Base-by-base conservation (phyloP, 768 basidiomycete genomes). In the Xerocomus potaroensis region DNA sequence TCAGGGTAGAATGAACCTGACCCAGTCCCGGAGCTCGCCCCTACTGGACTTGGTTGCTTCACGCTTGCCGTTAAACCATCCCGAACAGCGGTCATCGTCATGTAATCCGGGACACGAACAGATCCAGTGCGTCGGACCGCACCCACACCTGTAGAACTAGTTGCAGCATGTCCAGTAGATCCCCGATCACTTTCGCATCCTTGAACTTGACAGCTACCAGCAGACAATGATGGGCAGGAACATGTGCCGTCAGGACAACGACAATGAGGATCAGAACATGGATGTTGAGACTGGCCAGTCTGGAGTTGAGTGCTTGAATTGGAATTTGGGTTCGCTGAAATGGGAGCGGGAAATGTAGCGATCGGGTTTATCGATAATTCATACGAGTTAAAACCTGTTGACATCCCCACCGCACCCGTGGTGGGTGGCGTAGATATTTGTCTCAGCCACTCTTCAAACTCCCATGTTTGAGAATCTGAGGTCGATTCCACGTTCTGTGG, bases 381-480 rank as follows among this genome's bases (percentile, higher is more conserved):
- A 57, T 49, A 69, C n/a, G 60, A 55, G 56, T 58, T 42, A 71
- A 70, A 54, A 32, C 45, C 26, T 23, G 61, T 5, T 1, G 58
- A 33, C 36, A 56, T 53, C 43, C 62, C 61, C 43, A 57, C 54
- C 27, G 48, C 22, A 38, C 35, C 35, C 1, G 49, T 11, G 23
- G 52, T 22, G 31, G 64, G 57, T 5, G 57, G 47, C 16, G 54
- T 43, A 8, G 64, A 60, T 19, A 81, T 67, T 54, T 80, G 77
- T 43, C 74, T 74, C 45, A 83, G 69, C 82, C 82, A 84, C 47
- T 84, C 81, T 57, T 82, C 82, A 34, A 83, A 75, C 47, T 73
- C 69, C 23, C 70, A 69, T 30, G 69, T 64, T 54, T 72, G 67
- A 22, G 66, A 61, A 49, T 77, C 72, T 54, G 67, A 69, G 60